Evolutionary conservation across 1,284 basidiomycete genomes (phyloP).

Genomic region (Cerrena zonata): DNA sequence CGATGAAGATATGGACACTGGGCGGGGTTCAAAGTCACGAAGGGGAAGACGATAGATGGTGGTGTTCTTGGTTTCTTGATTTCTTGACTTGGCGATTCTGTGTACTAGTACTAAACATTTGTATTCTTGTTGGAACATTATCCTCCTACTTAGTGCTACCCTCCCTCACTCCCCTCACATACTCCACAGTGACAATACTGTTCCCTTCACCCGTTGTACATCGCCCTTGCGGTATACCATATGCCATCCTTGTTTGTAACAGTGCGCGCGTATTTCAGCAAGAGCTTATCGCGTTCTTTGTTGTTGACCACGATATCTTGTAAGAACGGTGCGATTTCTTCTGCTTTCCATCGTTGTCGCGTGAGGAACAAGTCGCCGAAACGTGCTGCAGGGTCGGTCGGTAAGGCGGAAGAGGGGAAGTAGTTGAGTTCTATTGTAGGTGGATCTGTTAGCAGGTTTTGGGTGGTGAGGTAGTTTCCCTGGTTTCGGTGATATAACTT

Average conservation of each 20-base stretch:
- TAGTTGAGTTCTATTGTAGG: slow-evolving; percentile 42
- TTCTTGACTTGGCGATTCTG: neutral
- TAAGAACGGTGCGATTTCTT: slow-evolving; percentile 78
- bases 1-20: slow-evolving; percentile 32
- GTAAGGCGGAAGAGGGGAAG: slow-evolving; percentile 70
- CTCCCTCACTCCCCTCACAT: no score
- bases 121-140: neutral
- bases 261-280: slow-evolving; percentile 79
- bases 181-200: no score
- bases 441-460: slow-evolving; percentile 23
- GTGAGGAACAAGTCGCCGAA: slow-evolving; percentile 83
- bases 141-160: neutral
- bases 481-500: no score
- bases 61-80: slow-evolving; percentile 18
- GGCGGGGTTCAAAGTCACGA: slow-evolving; percentile 9
- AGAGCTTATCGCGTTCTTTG: slow-evolving; percentile 82
- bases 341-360: slow-evolving; percentile 67
- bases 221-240: slow-evolving; percentile 64
- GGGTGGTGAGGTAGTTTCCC: slow-evolving; percentile 63
- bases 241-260: slow-evolving; percentile 63
- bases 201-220: slow-evolving; percentile 12
- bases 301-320: slow-evolving; percentile 70
- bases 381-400: slow-evolving; percentile 67
- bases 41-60: slow-evolving; percentile 8
- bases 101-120: neutral